Percentiles rank a stretch among this genome's conserved stretches.
Conservation (phyloP, 176 grass and related monocot species). For the Hsuehochloa calcarea region DNA sequence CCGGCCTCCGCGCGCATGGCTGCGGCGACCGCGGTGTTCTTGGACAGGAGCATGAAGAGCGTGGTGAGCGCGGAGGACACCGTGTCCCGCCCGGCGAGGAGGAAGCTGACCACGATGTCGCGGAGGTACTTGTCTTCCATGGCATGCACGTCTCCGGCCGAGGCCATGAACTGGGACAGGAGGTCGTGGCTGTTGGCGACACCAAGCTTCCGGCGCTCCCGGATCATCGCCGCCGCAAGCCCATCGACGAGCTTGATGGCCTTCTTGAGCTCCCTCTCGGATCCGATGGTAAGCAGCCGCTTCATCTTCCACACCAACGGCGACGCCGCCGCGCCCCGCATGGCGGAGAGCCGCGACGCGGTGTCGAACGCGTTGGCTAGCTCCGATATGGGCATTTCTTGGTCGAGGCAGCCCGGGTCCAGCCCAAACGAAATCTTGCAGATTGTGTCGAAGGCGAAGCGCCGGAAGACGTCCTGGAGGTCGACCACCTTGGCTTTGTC, state of each 20-base stretch:
- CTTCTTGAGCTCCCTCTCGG: constrained; percentile 61
- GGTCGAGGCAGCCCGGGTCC: constrained; percentile 56
- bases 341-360: constrained; percentile 50
- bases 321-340: constrained; percentile 31
- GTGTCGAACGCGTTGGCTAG: constrained; percentile 67
- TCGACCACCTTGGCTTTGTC: constrained; percentile 34
- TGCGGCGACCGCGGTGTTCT: constrained; percentile 34
- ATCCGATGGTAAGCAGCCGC: constrained; percentile 56
- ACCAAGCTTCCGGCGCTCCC: constrained; percentile 53
- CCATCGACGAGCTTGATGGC: constrained; percentile 46
- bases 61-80: no score
- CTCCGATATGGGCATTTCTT: constrained; percentile 43
- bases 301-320: constrained; percentile 63
- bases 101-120: no score
- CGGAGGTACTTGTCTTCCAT: constrained; percentile 47
- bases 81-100: no score
- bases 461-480: constrained; percentile 81
- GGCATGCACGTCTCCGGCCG: neutral
- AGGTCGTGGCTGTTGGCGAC: constrained; percentile 53
- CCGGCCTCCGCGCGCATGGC: constrained; percentile 50
- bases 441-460: constrained; percentile 83
- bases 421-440: constrained; percentile 89
- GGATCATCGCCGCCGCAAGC: constrained; percentile 58
- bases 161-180: constrained; percentile 75
- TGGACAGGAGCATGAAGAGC: neutral